phyloP scores from a whole-genome alignment of 768 basidiomycete species.

The Agrocybe pediades region DNA sequence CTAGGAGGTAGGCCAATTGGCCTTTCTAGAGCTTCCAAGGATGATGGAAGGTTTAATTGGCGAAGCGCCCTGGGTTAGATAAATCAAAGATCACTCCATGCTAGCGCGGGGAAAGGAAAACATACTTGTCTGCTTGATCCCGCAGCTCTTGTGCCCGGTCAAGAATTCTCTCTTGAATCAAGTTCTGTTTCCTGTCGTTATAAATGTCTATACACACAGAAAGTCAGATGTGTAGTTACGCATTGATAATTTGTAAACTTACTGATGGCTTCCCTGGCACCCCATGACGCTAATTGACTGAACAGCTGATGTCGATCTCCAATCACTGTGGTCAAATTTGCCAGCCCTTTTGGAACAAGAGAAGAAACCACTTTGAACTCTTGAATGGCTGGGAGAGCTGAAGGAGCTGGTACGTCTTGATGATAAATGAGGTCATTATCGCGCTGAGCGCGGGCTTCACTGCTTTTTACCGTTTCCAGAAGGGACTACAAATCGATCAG shows the following conservation, averaged over 20 bases:
- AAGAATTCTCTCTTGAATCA: constrained; percentile 68
- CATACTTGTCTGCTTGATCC: constrained; percentile 60
- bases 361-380: constrained; percentile 69
- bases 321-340: constrained; percentile 57
- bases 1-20: constrained; percentile 90
- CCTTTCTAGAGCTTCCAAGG: constrained; percentile 85
- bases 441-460: constrained; percentile 70
- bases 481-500: constrained; percentile 58
- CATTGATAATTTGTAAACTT: constrained; percentile 23
- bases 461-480: constrained; percentile 66
- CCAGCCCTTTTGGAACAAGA: constrained; percentile 53
- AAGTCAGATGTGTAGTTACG: neutral
- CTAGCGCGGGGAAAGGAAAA: constrained; percentile 4
- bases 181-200: constrained; percentile 73
- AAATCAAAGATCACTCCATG: neutral
- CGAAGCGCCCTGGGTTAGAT: constrained; percentile 54
- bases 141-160: constrained; percentile 65
- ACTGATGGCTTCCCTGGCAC: constrained; percentile 90
- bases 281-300: constrained; percentile 78
- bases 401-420: constrained; percentile 74
- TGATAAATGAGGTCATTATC: constrained; percentile 98
- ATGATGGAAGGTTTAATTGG: constrained; percentile 76
- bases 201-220: constrained; percentile 65
- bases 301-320: constrained; percentile 66
- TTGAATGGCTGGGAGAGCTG: constrained; percentile 64